These are phyloP conservation scores for Allomyces arbusculus DNA, from an alignment of 192 early-diverging fungal species.

Conservation along the genomic window DNA sequence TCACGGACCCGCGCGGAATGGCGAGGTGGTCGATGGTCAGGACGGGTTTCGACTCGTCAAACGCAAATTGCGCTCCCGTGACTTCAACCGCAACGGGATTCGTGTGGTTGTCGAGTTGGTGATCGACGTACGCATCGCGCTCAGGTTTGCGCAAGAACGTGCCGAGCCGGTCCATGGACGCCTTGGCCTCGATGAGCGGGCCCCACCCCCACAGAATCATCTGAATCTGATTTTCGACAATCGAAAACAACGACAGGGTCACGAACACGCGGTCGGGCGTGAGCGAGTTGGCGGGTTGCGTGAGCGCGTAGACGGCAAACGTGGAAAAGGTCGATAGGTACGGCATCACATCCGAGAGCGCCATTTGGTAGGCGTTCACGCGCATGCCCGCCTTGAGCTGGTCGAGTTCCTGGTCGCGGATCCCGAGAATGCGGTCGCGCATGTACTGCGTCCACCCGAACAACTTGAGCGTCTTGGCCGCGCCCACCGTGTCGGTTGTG, in stretches of 20 bases:
- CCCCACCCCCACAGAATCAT: constrained; percentile 12
- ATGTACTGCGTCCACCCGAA: constrained; percentile 53
- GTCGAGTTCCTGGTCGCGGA: constrained; percentile 32
- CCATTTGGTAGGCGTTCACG: constrained; percentile 31
- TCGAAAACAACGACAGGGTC: constrained; percentile 21
- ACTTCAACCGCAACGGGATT: background rate
- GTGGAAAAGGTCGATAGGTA: constrained; percentile 20
- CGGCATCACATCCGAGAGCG: constrained; percentile 33
- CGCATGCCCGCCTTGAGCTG: constrained; percentile 22
- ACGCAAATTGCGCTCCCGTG: background rate
- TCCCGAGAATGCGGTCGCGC: constrained; percentile 25
- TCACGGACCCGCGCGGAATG: constrained; percentile 7
- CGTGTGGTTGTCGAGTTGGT: constrained; percentile 14
- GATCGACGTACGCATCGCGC: constrained; percentile 13
- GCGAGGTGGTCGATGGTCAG: too few relatives aligned
- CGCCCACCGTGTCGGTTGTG: constrained; percentile 13
- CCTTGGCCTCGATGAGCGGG: constrained; percentile 14
- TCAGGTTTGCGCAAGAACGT: constrained; percentile 15
- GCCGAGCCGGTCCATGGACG: constrained; percentile 13
- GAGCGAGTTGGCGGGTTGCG: constrained; percentile 15
- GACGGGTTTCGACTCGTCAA: background rate
- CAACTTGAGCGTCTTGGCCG: constrained; percentile 36
- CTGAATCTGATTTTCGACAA: constrained; percentile 18
- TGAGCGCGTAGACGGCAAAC: constrained; percentile 21
- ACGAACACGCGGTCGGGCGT: constrained; percentile 26